A percentile compares a stretch with the other conserved stretches of the same genome.
phyloP scores from a whole-genome alignment of 1,284 basidiomycete genomes.

The Pseudozyma tsukubaensis region DNA sequence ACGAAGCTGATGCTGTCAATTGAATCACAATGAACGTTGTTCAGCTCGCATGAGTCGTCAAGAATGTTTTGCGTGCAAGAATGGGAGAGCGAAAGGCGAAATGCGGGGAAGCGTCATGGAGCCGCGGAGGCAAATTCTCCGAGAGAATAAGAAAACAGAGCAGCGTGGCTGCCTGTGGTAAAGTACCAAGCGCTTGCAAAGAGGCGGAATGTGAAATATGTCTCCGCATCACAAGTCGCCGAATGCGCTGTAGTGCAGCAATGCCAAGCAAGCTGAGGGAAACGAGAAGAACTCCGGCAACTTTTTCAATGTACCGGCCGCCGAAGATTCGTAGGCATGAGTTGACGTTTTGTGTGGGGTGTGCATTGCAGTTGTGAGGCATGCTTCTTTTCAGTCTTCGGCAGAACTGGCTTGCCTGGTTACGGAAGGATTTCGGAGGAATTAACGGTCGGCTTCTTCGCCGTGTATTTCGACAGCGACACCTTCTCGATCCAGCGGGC shows the following conservation, averaged over 20 bases:
- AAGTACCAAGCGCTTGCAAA: not conserved
- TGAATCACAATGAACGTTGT: not conserved
- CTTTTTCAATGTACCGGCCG: not conserved
- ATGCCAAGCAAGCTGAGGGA: no score
- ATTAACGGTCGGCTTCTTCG: not conserved
- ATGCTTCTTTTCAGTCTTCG: not conserved
- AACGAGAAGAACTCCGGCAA: no score
- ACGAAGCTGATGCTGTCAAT: no score
- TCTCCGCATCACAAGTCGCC: no score
- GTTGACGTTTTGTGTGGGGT: no score
- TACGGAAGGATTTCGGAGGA: conserved; percentile 35
- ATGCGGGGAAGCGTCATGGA: conserved; percentile 12
- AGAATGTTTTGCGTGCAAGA: not conserved
- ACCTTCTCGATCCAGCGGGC: no score
- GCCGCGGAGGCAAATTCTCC: conserved; percentile 3
- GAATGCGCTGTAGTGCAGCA: no score
- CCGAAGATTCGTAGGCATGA: no score
- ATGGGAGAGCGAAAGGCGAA: not conserved
- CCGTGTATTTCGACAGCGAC: no score
- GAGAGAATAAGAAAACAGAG: not conserved
- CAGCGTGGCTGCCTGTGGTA: not conserved
- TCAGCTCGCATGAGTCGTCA: not conserved
- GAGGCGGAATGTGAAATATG: not conserved
- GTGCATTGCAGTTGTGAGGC: not conserved
- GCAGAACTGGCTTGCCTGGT: conserved; percentile 4